phyloP scores from a whole-genome alignment of 1,284 basidiomycete genomes.

The Austroboletus novae-zelandiae region DNA sequence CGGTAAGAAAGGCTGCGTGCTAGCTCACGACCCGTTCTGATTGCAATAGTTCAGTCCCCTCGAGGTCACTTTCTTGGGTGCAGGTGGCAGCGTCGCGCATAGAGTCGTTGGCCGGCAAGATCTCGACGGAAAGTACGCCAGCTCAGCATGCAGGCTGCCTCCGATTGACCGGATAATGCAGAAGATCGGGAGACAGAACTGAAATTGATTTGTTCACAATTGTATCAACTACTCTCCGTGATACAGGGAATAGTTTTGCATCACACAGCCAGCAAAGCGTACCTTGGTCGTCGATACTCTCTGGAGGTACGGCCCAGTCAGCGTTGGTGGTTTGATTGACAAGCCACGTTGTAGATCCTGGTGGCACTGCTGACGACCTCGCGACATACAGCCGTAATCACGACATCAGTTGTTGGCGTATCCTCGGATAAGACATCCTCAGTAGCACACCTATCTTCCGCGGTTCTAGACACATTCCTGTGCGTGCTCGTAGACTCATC shows the following conservation, averaged over 20 bases:
- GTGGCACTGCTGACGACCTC: constrained; percentile 67
- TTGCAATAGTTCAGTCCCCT: constrained; percentile 48
- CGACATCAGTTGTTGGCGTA: constrained; percentile 9
- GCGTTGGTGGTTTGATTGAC: constrained; percentile 2
- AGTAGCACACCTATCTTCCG: constrained; percentile 48
- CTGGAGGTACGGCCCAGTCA: constrained; percentile 57
- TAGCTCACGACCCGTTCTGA: constrained; percentile 1
- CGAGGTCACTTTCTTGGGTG: constrained; percentile 57
- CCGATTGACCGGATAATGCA: constrained; percentile 19
- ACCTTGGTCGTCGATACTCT: constrained; percentile 64
- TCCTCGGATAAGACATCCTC: constrained; percentile 26
- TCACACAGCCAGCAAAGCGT: constrained; percentile 66
- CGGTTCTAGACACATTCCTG: constrained; percentile 76
- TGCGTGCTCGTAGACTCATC: constrained; percentile 84
- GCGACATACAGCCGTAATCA: constrained; percentile 49
- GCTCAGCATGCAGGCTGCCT: background rate
- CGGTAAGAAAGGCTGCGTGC: constrained; percentile 43
- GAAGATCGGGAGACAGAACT: constrained; percentile 46
- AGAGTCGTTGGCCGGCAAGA: constrained; percentile 40
- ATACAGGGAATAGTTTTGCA: constrained; percentile 80
- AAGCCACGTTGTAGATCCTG: constrained; percentile 45
- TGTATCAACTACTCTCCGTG: constrained; percentile 60
- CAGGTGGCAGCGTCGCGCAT: constrained; percentile 39
- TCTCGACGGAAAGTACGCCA: constrained; percentile 37
- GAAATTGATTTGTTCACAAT: constrained; percentile 43